Base-by-base conservation (phyloP, 202 grass and related monocot genomes). In the Alloteropsis angusta region DNA sequence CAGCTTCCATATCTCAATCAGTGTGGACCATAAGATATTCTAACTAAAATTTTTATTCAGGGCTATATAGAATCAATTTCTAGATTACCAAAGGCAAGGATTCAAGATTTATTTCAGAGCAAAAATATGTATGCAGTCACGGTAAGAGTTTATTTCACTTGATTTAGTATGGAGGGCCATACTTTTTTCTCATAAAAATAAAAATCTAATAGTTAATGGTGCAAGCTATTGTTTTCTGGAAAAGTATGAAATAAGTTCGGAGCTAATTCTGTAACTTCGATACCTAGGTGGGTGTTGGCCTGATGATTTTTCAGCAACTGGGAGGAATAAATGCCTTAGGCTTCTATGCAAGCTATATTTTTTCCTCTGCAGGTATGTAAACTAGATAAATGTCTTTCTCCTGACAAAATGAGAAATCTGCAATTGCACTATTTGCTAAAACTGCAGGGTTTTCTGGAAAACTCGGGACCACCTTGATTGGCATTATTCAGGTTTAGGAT, bases 401-500 rank as follows among this genome's bases (percentile, higher is more conserved):
- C 32, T 36, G n/a, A 53, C 16, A 72, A 71, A 72, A 72, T 0
- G 47, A 53, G 47, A 16, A 21, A 53, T 53, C 17, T 36, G 28
- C 17, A 72, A 36, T 25, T 67, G n/a, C 30, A 37, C 47, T 30
- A 30, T 72, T 72, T 61, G 15, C 22, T 17, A 12, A 54, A 87
- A 74, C 19, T 87, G 45, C 77, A 95, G 92, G 92, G 63, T 92
- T 91, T 74, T 87, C 92, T 77, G 85, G 86, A 72, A 91, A 78
- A 60, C 73, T 91, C n/a, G 92, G 92, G 18, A 94, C 77, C 36
- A 83, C 68, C 50, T 87, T 91, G 83, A 85, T 91, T 61, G 92
- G 80, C 39, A 54, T 68, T 57, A 85, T 91, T 85, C 92, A 91
- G 92, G 88, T 94, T 62, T n/a, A 30, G 18, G 30, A 71, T 61